Conservation (phyloP, 225 moss, liverwort and hornwort genomes). For the Marchantia paleacea region DNA sequence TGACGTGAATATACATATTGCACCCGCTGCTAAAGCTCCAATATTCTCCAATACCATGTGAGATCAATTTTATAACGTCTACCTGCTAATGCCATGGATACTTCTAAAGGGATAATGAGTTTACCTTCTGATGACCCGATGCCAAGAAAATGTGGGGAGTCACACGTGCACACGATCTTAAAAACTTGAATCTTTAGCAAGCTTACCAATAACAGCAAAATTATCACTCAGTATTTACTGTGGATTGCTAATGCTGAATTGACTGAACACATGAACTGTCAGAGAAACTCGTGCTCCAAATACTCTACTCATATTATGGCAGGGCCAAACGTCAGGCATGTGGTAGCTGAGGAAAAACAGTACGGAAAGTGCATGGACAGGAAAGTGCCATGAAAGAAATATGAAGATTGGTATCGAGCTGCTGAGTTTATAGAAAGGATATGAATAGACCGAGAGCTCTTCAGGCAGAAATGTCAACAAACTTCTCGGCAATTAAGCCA, state of each 20-base stretch:
- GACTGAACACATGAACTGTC: neutral
- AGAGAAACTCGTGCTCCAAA: neutral
- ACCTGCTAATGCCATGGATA: neutral
- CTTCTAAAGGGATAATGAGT: neutral
- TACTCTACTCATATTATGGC: neutral
- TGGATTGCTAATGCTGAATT: neutral
- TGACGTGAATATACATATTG: neutral
- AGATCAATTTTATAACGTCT: neutral
- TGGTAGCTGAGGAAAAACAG: neutral
- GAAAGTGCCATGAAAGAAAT: neutral
- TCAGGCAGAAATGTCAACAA: slow-evolving; percentile 18
- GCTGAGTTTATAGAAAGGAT: neutral
- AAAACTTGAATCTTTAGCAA: neutral
- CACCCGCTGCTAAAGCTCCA: neutral
- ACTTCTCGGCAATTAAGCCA: slow-evolving; percentile 19
- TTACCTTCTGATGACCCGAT: neutral
- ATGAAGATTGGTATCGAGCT: neutral
- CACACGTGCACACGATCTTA: neutral
- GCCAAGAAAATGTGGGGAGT: neutral
- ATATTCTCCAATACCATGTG: neutral
- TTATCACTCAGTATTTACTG: neutral
- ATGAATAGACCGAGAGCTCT: neutral
- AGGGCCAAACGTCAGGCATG: neutral
- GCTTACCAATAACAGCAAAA: neutral
- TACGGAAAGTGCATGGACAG: neutral